Evolutionary conservation across 768 basidiomycete species (phyloP).

Genomic region (Calvatia gigantea): DNA sequence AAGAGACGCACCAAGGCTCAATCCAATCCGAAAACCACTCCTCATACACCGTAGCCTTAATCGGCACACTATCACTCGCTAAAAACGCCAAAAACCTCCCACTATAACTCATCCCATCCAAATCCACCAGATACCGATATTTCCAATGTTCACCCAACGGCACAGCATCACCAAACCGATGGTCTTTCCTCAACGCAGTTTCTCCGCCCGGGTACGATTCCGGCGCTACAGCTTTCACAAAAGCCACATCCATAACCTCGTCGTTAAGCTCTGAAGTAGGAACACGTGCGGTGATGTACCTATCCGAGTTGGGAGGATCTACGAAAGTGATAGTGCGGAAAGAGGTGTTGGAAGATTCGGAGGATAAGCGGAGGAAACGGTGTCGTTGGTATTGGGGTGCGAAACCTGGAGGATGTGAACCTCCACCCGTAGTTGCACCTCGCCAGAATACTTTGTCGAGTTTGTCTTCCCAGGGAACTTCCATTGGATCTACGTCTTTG

Average conservation of each 20-base stretch:
- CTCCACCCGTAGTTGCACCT: conserved; percentile 94
- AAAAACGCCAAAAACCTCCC: conserved; percentile 78
- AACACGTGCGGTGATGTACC: conserved; percentile 5
- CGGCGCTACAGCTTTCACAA: conserved; percentile 68
- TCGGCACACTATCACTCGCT: conserved; percentile 76
- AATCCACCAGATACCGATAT: conserved; percentile 83
- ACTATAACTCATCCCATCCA: conserved; percentile 91
- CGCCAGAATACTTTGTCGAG: conserved; percentile 89
- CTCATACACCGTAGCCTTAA: conserved; percentile 83
- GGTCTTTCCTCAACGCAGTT: conserved; percentile 51
- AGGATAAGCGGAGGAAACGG: conserved; percentile 77
- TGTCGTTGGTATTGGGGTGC: conserved; percentile 83
- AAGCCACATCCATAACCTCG: conserved; percentile 82
- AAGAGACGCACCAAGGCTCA: conserved; percentile 19
- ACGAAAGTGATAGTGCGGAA: conserved; percentile 27
- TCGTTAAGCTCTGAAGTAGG: conserved; percentile 45
- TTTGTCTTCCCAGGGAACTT: conserved; percentile 87
- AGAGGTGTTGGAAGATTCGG: conserved; percentile 46
- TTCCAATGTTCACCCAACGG: conserved; percentile 81
- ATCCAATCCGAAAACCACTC: conserved; percentile 85
- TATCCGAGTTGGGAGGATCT: conserved; percentile 14
- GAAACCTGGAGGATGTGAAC: conserved; percentile 82
- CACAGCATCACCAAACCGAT: conserved; percentile 68
- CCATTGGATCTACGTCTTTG: conserved; percentile 81
- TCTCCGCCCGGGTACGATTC: conserved; percentile 73